Conservation (phyloP, 495 filamentous ascomycete species). For the Amphirosellinia nigrospora region DNA sequence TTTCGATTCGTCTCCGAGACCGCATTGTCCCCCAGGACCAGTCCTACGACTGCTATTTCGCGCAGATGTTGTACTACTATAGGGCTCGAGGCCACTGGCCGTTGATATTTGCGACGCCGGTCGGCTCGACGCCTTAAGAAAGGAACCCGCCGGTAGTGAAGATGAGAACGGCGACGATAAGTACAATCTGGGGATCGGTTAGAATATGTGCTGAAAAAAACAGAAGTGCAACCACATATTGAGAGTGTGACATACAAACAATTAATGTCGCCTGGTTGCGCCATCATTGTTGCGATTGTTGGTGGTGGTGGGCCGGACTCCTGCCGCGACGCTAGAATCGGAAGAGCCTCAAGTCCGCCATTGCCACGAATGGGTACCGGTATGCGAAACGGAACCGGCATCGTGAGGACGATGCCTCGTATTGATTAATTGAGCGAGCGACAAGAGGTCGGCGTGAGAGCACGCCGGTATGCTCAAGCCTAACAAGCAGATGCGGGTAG, state of each 20-base stretch:
- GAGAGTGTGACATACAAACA: constrained; percentile 28
- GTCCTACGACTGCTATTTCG: constrained; percentile 26
- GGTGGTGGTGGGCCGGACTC: background rate
- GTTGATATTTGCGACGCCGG: constrained; percentile 30
- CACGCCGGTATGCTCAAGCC: background rate
- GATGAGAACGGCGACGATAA: constrained; percentile 31
- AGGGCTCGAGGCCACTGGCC: constrained; percentile 31
- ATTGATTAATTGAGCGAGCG: constrained; percentile 5
- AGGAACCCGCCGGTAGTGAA: constrained; percentile 26
- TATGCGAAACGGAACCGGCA: constrained; percentile 26
- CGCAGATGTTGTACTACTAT: constrained; percentile 27
- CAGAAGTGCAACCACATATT: background rate
- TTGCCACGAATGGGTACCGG: constrained; percentile 16
- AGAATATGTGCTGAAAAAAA: constrained; percentile 2
- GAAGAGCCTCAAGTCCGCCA: background rate
- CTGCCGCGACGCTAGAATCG: constrained; percentile 10
- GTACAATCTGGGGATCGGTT: constrained; percentile 29
- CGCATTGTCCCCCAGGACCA: constrained; percentile 19
- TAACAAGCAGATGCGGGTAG: constrained; percentile 6
- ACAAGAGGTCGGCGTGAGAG: background rate
- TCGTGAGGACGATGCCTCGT: constrained; percentile 1
- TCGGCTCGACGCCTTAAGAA: constrained; percentile 29
- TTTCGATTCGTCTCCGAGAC: constrained; percentile 33
- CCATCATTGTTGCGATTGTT: background rate
- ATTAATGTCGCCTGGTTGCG: constrained; percentile 9